Base-by-base conservation (phyloP, 2,329 filamentous ascomycete species). In the Paecilomyces sp. region DNA sequence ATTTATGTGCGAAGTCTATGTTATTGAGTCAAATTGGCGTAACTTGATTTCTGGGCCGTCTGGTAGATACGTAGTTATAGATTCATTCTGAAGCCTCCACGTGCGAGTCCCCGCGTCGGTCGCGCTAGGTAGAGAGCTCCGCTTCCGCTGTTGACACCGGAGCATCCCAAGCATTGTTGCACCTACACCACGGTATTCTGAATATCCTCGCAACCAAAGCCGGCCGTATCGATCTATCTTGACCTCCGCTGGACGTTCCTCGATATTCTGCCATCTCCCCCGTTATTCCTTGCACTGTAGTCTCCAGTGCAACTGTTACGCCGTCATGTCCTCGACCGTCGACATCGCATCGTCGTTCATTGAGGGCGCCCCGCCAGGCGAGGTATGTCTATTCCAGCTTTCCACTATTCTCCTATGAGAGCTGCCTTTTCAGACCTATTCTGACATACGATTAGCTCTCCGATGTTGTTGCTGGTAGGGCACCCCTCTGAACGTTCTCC, bases 361-460 rank as follows among this genome's bases (percentile, higher is more conserved):
- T 65, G 88, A 96, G 80, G 91, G 91, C 72, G 92, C 94, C 69
- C 94, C 94, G 55, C 94, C 94, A 24, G 94, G 94, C 81, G 94
- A 99, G 89, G 93, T 96, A 85, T 57, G 67, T 53, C 31, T 11
- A 36, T n/a, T 4, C 22, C 13, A 53, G 54, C 30, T 51, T 12
- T 57, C 28, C 51, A 31, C 47, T 60, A 18, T 47, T 25, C 54
- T 60, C 56, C 31, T 58, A 34, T 56, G 58, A 55, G 47, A 12
- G 24, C 11, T 36, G 25, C 57, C 12, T 25, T 36, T 56, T 54
- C 25, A 9, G 9, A 4, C 6, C 7, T n/a, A 24, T 36, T 6
- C 41, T 54, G 8, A 57, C 54, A 3, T 54, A n/a, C 54, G 56
- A 36, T 61, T 57, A 66, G 91, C 88, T 97, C 67, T 83, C 86